Base-by-base conservation (phyloP, 2,329 filamentous ascomycete genomes). In the Aspergillus proliferans region DNA sequence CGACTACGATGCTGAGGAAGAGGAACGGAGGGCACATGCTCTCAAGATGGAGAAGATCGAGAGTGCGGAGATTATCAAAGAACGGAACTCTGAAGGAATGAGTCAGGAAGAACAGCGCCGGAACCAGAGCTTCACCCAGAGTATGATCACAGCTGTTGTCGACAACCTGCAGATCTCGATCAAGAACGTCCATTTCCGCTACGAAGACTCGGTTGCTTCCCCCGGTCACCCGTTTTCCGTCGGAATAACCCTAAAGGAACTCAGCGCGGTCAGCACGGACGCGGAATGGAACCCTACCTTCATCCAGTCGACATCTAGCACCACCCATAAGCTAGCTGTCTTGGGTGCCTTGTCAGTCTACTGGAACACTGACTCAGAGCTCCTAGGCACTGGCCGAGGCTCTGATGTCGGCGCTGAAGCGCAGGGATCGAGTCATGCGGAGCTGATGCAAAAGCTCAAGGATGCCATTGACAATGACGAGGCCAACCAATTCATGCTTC, bases 21-120 rank as follows among this genome's bases (percentile, higher is more conserved):
- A 99, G 69, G 88, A 92, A 58, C 81, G 83, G 46, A 81, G 93
- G 64, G 84, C 82, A 53, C 90, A 96, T 66, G 81, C 86, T n/a
- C 80, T 98, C 63, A 99, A 99, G 76, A 95, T 98, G 83, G 93
- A 99, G 72, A 95, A 96, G 72, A 80, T 99, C 6, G 93, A 98
- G 68, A 95, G 89, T 58, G 93, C 93, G 1, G 93, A 99, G 72
- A 75, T 99, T 55, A 75, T 98, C 56, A 95, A 95, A 68, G 92
- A 97, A 65, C 82, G 87, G 46, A 94, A 87, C 53, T 84, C 86
- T n/a, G 92, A 95, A 67, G 91, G 92, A 42, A 85, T 97, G 78
- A 95, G 87, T 63, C 84, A 85, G 57, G 93, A 98, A 67, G 93
- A 99, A 67, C 88, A 97, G 69, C 87, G 95, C 70, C 95, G 95